Conservation (phyloP, 2,329 filamentous ascomycete genomes). For the Fusarium agapanthi region DNA sequence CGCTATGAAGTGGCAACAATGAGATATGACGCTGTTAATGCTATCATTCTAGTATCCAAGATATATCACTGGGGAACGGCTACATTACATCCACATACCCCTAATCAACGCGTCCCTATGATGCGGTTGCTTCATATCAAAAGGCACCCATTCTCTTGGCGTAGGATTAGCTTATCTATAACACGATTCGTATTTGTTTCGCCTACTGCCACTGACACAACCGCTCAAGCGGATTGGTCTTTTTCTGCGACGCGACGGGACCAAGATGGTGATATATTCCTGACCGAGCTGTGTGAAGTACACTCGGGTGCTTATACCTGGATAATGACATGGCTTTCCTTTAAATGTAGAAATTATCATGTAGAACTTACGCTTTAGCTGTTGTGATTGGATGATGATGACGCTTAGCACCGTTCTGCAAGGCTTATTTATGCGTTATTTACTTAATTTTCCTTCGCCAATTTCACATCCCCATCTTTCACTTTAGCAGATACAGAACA, state of each 20-base stretch:
- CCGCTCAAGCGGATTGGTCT: neutral
- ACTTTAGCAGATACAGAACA: too few relatives aligned
- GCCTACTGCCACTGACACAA: neutral
- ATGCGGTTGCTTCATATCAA: neutral
- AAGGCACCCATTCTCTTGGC: fast-evolving
- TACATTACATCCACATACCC: too few relatives aligned
- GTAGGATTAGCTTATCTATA: neutral
- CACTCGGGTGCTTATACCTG: fast-evolving
- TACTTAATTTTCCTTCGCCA: fast-evolving
- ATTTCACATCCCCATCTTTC: neutral
- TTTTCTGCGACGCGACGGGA: too few relatives aligned
- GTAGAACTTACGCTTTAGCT: too few relatives aligned
- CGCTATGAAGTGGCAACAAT: neutral
- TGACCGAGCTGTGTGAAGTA: neutral
- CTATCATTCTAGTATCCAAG: neutral
- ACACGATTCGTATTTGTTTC: neutral
- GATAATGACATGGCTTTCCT: neutral
- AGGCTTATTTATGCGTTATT: neutral
- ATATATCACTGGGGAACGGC: neutral
- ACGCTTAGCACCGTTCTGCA: neutral
- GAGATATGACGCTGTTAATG: neutral
- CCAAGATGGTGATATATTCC: neutral
- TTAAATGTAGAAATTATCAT: fast-evolving
- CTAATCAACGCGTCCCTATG: fast-evolving
- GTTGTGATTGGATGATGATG: neutral